Evolutionary conservation across 2,329 filamentous ascomycete species (phyloP), one percentile per base, ranked within the genome.

Genomic region (Fusarium tricinctum): DNA sequence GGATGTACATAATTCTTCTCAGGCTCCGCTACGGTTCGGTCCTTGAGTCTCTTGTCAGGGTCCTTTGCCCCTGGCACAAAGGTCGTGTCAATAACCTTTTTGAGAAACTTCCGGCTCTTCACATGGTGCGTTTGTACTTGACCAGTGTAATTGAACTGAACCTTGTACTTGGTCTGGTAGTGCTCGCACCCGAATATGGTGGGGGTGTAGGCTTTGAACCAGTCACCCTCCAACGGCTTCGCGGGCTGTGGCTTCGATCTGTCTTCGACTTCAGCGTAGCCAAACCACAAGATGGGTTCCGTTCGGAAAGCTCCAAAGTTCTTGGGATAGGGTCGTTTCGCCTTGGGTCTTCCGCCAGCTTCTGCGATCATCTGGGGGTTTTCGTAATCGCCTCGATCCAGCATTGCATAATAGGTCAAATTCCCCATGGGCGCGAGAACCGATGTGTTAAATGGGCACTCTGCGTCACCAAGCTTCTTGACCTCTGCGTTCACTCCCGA

Each of bases 101-200:
- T 48, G 13, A 64, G 23, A 15, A 62, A 71, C 49, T 69, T 58
- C 2, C 70, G 64, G 15, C 67, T 54, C 17, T 43, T 47, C 30
- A 74, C 58, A 5, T 66, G 55, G 28, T 72, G 60, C 13, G 33
- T 46, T 44, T 74, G 72, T 14, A 66, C 53, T 8, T 58, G 64
- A 14, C 68, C 70, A 9, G 58, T 74, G 46, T 71, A 70, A 50
- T 73, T 74, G 38, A 74, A 66, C 43, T 51, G 42, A 22, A 74
- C 69, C 14, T 57, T 66, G 51, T 74, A 74, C 20, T 68, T 56
- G 12, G 69, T 71, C 43, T 72, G 46, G 14, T 70, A 67, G 35
- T 74, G 71, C 28, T 72, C 72, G 39, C 72, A 74, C 8, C 68
- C 72, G 44, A 74, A 68, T 8, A 74, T 74, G 17, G n/a, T 72